Evolutionary conservation across 257 asterid species (phyloP).

Genomic region (Nicotiana noctiflora): DNA sequence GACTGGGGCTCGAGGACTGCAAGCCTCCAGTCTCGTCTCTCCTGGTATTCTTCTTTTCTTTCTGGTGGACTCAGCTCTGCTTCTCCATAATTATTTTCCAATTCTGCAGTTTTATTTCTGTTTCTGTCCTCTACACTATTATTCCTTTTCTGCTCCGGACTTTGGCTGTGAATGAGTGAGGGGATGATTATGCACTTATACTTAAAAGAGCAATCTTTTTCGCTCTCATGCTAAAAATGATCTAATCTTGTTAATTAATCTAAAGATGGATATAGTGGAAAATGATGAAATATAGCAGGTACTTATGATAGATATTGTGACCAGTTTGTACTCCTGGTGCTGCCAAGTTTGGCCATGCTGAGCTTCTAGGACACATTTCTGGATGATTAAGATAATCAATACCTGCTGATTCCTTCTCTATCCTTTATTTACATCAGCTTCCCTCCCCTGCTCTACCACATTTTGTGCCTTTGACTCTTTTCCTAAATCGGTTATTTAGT

Average conservation of each 20-base stretch:
- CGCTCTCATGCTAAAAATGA: neutral
- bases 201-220: neutral
- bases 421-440: neutral
- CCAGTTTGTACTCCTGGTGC: constrained; percentile 18
- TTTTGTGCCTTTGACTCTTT: neutral
- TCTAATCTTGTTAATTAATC: neutral
- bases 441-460: neutral
- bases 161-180: neutral
- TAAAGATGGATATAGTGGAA: neutral
- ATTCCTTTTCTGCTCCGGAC: neutral
- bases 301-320: constrained; percentile 16
- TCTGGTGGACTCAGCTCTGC: neutral
- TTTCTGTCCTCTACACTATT: neutral
- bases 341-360: constrained; percentile 2
- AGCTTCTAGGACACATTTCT: constrained; percentile 11
- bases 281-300: constrained; percentile 26
- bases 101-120: neutral
- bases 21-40: neutral
- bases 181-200: neutral
- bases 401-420: constrained; percentile 14
- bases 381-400: neutral
- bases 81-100: neutral
- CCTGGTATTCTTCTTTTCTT: neutral
- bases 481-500: neutral
- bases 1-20: neutral